Conservation (phyloP, 2,329 filamentous ascomycete genomes). For the Torrubiella hemipterigena region DNA sequence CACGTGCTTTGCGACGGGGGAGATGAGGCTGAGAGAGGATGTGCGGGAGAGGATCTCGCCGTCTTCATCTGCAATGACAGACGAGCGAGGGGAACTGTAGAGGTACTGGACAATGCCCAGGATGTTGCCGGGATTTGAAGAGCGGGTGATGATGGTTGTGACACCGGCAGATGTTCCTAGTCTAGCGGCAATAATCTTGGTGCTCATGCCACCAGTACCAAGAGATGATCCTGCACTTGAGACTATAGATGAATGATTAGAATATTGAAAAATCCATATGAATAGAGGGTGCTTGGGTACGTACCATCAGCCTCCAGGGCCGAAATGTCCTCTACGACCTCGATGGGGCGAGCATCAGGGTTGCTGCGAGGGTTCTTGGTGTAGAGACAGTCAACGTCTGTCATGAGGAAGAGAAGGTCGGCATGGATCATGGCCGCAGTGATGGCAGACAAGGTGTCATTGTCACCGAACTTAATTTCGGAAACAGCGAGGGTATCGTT, state of each 20-base stretch:
- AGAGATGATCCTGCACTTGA: constrained; percentile 80
- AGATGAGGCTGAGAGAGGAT: constrained; percentile 26
- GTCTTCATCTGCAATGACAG: constrained; percentile 14
- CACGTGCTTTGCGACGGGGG: constrained; percentile 12
- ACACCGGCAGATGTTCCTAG: constrained; percentile 90
- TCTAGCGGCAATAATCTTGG: constrained; percentile 88
- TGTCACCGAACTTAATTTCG: constrained; percentile 99
- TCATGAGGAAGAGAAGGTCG: constrained; percentile 96
- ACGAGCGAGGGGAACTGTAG: constrained; percentile 29
- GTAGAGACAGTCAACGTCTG: constrained; percentile 94
- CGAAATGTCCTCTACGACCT: constrained; percentile 82
- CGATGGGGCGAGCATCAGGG: constrained; percentile 77
- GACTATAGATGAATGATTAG: constrained; percentile 35
- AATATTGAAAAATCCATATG: neutral
- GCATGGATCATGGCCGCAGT: constrained; percentile 96
- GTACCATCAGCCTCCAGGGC: constrained; percentile 68
- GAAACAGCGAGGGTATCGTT: constrained; percentile 95
- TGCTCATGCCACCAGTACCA: constrained; percentile 94
- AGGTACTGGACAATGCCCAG: constrained; percentile 73
- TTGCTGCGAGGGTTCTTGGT: constrained; percentile 85
- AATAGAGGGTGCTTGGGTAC: constrained; percentile 6
- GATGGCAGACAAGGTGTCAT: constrained; percentile 93
- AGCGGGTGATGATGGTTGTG: constrained; percentile 88
- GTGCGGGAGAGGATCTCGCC: constrained; percentile 24
- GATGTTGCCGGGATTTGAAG: constrained; percentile 88